A percentile compares a stretch with the other conserved stretches of the same genome.
Conservation (phyloP, 2,329 filamentous ascomycete genomes). For the Nothomitra cinnamomea region DNA sequence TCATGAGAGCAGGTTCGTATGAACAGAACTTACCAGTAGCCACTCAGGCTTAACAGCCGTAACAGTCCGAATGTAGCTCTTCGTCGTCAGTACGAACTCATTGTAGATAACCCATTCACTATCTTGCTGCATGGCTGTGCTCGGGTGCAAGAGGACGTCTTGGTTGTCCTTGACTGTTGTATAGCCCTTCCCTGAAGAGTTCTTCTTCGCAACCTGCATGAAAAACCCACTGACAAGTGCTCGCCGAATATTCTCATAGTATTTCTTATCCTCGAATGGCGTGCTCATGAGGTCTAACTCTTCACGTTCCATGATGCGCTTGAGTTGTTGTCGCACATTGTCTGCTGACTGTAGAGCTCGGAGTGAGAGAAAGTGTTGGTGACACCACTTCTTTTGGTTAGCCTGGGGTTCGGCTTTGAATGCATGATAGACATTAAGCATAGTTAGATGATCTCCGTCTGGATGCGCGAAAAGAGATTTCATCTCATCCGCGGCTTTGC, state of each 20-base stretch:
- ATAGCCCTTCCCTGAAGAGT: conserved; percentile 77
- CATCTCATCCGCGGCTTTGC: conserved; percentile 93
- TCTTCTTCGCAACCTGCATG: conserved; percentile 97
- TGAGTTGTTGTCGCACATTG: conserved; percentile 80
- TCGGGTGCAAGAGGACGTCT: conserved; percentile 81
- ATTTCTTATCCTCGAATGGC: conserved; percentile 85
- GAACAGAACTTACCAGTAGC: conserved; percentile 51
- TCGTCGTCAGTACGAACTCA: conserved; percentile 92
- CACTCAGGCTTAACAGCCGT: conserved; percentile 87
- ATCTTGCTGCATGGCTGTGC: conserved; percentile 73
- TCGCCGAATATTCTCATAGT: conserved; percentile 92
- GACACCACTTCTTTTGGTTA: conserved; percentile 81
- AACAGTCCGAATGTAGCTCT: conserved; percentile 94
- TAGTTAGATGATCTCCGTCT: conserved; percentile 87
- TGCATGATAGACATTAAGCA: conserved; percentile 95
- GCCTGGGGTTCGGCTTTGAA: conserved; percentile 65
- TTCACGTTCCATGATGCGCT: conserved; percentile 91
- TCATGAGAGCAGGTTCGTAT: background rate
- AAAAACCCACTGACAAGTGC: conserved; percentile 92
- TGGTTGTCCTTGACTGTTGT: conserved; percentile 95
- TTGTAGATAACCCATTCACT: conserved; percentile 97
- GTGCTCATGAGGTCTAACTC: conserved; percentile 77
- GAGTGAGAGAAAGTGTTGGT: conserved; percentile 86
- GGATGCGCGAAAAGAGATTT: conserved; percentile 83
- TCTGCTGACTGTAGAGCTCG: conserved; percentile 83